A percentile compares a stretch with the other conserved stretches of the same genome.
These are phyloP conservation scores for Hymenoscyphus salicellus DNA, from an alignment of 2,329 filamentous ascomycete genomes.

Conservation along the genomic window DNA sequence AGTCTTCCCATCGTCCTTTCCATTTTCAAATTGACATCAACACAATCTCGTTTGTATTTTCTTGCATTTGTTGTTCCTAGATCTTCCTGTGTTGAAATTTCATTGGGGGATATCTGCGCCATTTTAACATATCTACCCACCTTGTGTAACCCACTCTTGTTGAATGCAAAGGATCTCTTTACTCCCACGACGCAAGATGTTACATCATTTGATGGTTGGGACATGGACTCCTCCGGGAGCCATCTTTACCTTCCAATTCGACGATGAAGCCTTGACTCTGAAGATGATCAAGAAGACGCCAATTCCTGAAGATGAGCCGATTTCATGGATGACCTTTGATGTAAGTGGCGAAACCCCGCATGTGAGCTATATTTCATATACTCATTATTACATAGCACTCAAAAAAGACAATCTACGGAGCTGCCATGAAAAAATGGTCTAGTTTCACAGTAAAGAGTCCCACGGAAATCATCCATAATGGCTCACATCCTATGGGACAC, in stretches of 20 bases:
- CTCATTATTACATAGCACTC: constrained; percentile 55
- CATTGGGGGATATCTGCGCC: neutral
- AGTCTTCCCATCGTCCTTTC: neutral
- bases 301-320: constrained; percentile 79
- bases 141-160: constrained; percentile 20
- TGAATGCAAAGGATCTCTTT: constrained; percentile 1
- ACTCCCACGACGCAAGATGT: constrained; percentile 49
- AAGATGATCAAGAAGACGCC: constrained; percentile 75
- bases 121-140: constrained; percentile 21
- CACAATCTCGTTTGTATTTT: neutral
- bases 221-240: constrained; percentile 88
- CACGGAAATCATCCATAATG: constrained; percentile 70
- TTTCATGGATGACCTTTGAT: constrained; percentile 91
- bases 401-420: constrained; percentile 82
- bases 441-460: constrained; percentile 75
- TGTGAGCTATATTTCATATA: neutral
- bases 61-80: neutral
- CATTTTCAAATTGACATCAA: neutral
- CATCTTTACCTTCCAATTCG: constrained; percentile 86
- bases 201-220: constrained; percentile 87
- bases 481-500: constrained; percentile 71
- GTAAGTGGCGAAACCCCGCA: constrained; percentile 47
- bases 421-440: constrained; percentile 91
- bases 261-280: constrained; percentile 74
- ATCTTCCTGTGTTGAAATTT: neutral